A percentile compares a stretch with the other conserved stretches of the same genome.
Evolutionary conservation across 139 green algal genomes (phyloP).

Genomic region (Microglena sp.): DNA sequence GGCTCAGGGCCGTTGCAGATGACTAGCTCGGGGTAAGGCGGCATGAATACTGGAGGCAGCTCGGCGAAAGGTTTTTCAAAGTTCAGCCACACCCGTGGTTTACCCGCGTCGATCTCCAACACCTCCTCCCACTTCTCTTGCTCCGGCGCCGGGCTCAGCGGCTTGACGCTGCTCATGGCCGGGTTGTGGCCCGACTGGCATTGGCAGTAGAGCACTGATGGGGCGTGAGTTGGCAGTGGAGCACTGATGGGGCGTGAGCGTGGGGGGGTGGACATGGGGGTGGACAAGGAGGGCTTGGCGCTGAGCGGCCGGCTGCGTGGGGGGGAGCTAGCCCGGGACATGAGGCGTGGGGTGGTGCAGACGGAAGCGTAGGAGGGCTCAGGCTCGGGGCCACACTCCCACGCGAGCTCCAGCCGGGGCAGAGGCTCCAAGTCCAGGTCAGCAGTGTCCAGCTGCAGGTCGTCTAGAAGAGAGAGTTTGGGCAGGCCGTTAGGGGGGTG

Average conservation of each 20-base stretch:
- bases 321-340: constrained; percentile 5
- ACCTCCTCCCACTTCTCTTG: constrained; percentile 24
- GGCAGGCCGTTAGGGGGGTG: constrained; percentile 26
- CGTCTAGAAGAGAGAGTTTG: constrained; percentile 7
- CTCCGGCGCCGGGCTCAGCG: background rate
- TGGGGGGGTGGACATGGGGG: background rate
- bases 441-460: constrained; percentile 5
- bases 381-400: constrained; percentile 27
- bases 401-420: constrained; percentile 28
- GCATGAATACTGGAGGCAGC: constrained; percentile 36
- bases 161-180: background rate
- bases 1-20: constrained; percentile 24
- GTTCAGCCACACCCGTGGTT: constrained; percentile 37
- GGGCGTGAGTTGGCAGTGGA: background rate
- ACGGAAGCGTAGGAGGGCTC: constrained; percentile 26
- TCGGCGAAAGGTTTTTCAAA: constrained; percentile 40
- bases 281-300: background rate
- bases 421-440: constrained; percentile 29
- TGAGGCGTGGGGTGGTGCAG: constrained; percentile 12
- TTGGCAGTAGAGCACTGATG: background rate
- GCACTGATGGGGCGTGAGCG: background rate
- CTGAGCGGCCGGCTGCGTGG: constrained; percentile 3
- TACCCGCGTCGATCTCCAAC: constrained; percentile 12
- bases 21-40: constrained; percentile 23
- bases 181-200: background rate